phyloP scores from a whole-genome alignment of 2,329 filamentous ascomycete genomes.

The Epichloe coenophiala region DNA sequence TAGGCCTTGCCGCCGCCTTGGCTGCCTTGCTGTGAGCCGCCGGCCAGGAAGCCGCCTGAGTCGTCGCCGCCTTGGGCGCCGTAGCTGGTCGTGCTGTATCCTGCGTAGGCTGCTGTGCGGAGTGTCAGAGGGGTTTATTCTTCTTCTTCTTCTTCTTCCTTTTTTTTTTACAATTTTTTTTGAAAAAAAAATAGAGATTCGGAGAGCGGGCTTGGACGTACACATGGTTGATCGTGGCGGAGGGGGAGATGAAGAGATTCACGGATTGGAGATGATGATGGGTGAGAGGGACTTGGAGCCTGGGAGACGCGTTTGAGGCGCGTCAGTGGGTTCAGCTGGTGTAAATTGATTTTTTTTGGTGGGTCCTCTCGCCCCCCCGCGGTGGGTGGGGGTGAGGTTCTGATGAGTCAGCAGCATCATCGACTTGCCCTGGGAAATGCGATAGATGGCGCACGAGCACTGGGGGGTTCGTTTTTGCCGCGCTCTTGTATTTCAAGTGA shows the following conservation, averaged over 20 bases:
- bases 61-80: conserved; percentile 44
- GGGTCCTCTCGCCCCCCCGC: too few relatives aligned
- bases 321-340: conserved; percentile 6
- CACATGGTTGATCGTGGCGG: conserved; percentile 17
- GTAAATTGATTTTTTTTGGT: background rate
- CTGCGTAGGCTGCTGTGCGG: conserved; percentile 33
- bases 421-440: too few relatives aligned
- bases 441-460: too few relatives aligned
- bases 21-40: conserved; percentile 47
- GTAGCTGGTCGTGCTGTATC: conserved; percentile 32
- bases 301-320: conserved; percentile 8
- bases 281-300: too few relatives aligned
- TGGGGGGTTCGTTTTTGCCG: too few relatives aligned
- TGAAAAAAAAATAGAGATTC: too few relatives aligned
- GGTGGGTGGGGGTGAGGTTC: too few relatives aligned
- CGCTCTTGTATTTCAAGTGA: too few relatives aligned
- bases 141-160: too few relatives aligned
- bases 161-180: too few relatives aligned
- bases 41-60: conserved; percentile 47
- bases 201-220: conserved; percentile 10
- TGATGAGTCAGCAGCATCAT: background rate
- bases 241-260: background rate
- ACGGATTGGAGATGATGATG: conserved; percentile 1
- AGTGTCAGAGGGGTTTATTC: conserved; percentile 2
- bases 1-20: conserved; percentile 42